A percentile compares a stretch with the other conserved stretches of the same genome.
These are phyloP conservation scores for Hypoxylon sp. DNA, from an alignment of 2,329 filamentous ascomycete species.

Conservation along the genomic window DNA sequence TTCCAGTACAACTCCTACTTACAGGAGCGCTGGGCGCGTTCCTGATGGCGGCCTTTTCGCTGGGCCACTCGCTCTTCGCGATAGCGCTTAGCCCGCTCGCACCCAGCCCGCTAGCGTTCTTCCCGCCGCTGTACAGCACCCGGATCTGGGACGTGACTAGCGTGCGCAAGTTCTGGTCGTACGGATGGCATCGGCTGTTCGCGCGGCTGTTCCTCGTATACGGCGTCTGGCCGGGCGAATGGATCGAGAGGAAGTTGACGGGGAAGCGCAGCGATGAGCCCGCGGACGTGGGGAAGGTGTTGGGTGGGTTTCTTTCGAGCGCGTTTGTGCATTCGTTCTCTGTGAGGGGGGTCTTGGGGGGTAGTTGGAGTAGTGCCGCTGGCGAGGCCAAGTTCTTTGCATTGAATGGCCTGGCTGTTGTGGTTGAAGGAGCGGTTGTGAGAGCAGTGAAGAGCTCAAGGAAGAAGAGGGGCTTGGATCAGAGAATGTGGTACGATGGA, in stretches of 20 bases:
- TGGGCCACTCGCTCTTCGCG: slow-evolving; percentile 59
- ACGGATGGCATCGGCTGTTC: slow-evolving; percentile 62
- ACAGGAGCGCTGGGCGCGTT: slow-evolving; percentile 60
- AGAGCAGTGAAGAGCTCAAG: slow-evolving; percentile 43
- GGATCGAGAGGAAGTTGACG: slow-evolving; percentile 57
- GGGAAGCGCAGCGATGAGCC: slow-evolving; percentile 54
- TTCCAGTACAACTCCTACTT: slow-evolving; percentile 55
- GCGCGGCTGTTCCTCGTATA: slow-evolving; percentile 61
- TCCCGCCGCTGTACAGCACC: slow-evolving; percentile 61
- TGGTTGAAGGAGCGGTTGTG: slow-evolving; percentile 50
- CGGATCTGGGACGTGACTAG: slow-evolving; percentile 58
- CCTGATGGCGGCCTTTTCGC: slow-evolving; percentile 60
- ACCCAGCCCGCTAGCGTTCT: slow-evolving; percentile 59
- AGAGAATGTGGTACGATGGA: slow-evolving; percentile 52
- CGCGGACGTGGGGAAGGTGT: slow-evolving; percentile 60
- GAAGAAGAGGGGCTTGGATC: slow-evolving; percentile 31
- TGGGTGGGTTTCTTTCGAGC: slow-evolving; percentile 59
- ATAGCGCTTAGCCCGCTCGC: slow-evolving; percentile 57
- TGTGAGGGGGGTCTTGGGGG: slow-evolving; percentile 58
- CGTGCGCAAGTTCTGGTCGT: slow-evolving; percentile 60
- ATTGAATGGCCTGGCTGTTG: slow-evolving; percentile 53
- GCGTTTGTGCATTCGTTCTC: slow-evolving; percentile 60
- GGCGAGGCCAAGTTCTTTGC: slow-evolving; percentile 55
- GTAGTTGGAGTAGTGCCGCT: slow-evolving; percentile 52
- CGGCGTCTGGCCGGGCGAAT: slow-evolving; percentile 62